phyloP scores from a whole-genome alignment of 306 rosid species.

The Corylus americana region DNA sequence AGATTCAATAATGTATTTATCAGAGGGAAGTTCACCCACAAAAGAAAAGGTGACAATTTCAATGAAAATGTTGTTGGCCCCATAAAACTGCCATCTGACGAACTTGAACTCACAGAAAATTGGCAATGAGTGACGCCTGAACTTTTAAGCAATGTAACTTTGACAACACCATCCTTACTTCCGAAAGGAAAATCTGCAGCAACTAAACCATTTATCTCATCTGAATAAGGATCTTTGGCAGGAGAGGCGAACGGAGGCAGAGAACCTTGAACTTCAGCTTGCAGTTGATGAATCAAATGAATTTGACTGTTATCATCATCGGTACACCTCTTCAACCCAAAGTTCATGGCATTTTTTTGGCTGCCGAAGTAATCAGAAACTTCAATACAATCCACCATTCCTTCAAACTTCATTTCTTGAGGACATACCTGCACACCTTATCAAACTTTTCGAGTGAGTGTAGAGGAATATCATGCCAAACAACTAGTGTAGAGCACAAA shows the following conservation, averaged over 20 bases:
- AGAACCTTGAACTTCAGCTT: conserved; percentile 64
- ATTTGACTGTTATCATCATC: conserved; percentile 35
- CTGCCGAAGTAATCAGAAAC: conserved; percentile 54
- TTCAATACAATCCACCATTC: conserved; percentile 58
- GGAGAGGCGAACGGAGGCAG: conserved; percentile 62
- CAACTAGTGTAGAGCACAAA: conserved; percentile 26
- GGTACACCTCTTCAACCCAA: conserved; percentile 25
- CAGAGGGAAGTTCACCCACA: conserved; percentile 75
- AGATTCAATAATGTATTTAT: conserved; percentile 45
- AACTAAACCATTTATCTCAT: conserved; percentile 41
- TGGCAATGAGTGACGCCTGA: conserved; percentile 59
- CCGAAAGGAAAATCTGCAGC: conserved; percentile 54
- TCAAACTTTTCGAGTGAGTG: conserved; percentile 38
- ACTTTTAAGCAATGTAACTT: conserved; percentile 70
- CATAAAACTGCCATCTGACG: conserved; percentile 41
- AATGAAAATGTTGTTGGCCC: conserved; percentile 64
- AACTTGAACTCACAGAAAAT: conserved; percentile 51
- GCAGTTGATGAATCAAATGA: conserved; percentile 48
- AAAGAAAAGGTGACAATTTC: conserved; percentile 60
- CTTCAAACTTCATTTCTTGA: conserved; percentile 57
- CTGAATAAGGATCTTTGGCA: conserved; percentile 37
- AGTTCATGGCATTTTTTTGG: conserved; percentile 35
- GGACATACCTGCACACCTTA: conserved; percentile 63
- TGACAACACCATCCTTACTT: conserved; percentile 44
- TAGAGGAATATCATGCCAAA: conserved; percentile 23